These are phyloP conservation scores for Blastobotrys serpentis DNA, from an alignment of 1,139 yeast genomes.

Conservation along the genomic window DNA sequence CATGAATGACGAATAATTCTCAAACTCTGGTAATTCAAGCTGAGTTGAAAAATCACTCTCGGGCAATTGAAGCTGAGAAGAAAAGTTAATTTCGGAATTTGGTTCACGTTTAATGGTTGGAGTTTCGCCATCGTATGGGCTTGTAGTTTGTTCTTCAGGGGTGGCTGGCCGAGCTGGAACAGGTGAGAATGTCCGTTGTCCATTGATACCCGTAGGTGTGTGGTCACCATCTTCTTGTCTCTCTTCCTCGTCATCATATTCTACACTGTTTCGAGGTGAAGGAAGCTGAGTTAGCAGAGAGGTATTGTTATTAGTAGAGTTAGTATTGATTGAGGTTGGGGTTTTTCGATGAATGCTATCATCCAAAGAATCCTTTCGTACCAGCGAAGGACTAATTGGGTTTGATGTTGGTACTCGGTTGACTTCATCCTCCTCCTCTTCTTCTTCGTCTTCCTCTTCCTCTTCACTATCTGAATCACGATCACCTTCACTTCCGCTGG, in stretches of 20 bases:
- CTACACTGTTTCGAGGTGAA: conserved; percentile 2
- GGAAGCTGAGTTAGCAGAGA: background rate
- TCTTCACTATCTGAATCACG: conserved; percentile 2
- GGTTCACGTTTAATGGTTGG: conserved; percentile 3
- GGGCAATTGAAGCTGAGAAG: conserved; percentile 3
- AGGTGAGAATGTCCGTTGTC: conserved; percentile 13
- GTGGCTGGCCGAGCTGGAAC: background rate
- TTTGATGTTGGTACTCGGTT: background rate
- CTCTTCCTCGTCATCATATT: conserved; percentile 12
- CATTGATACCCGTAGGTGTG: conserved; percentile 6
- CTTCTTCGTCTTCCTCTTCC: conserved; percentile 1
- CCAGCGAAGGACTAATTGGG: conserved; percentile 8
- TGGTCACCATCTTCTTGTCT: conserved; percentile 10
- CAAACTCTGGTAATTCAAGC: conserved; percentile 9
- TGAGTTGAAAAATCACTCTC: conserved; percentile 4
- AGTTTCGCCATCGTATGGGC: background rate
- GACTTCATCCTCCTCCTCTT: background rate
- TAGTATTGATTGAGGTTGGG: background rate
- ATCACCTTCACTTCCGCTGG: conserved; percentile 5
- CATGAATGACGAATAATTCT: conserved; percentile 3
- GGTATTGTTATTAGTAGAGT: background rate
- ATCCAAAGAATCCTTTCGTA: conserved; percentile 7
- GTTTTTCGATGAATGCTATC: background rate
- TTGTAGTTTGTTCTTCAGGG: background rate
- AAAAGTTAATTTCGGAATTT: background rate